Evolutionary conservation across 371 early-diverging fungal species (phyloP), one percentile per base, ranked within the genome.

Genomic region (Mucor plumbeus): DNA sequence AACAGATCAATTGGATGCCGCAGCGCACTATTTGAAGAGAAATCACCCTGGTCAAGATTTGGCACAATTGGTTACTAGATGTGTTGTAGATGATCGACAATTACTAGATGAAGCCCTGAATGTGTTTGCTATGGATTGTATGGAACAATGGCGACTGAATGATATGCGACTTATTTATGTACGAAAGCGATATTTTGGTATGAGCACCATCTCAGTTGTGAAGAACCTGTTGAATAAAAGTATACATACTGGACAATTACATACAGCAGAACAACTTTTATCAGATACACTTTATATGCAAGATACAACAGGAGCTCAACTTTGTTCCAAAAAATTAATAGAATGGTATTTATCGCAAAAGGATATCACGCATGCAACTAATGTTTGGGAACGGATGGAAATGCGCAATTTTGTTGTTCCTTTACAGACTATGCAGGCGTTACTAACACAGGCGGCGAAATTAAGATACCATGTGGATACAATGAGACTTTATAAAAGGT

Each of bases 401-500:
- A 34, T 62, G 31, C n/a, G 40, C 10, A 54, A 50, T 1, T 47
- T 61, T 4, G 26, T 36, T 0, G 44, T 65, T 4, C 53, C 48
- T 13, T 9, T 44, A 41, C 21, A 34, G 1, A 13, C 63, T 0
- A 15, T 63, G 14, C 34, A 65, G n/a, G 13, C 11, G 1, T 17
- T 72, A 9, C 14, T 72, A 21, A n/a, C 54, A 21, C 47, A 50
- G 7, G 38, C 53, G 5, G 68, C 73, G 10, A 65, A 68, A 38
- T n/a, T 47, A 15, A 71, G 60, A 56, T 71, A 74, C 54, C 75
- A 74, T 48, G 69, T 69, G 1, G 71, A 76, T 40, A 53, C 70
- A 15, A 64, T 73, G 63, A 62, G 58, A 21, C 38, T 80, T 47
- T 80, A 80, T 63, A 70, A 65, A 36, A 44, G 59, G 59, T 68